Base-by-base conservation (phyloP, 192 early-diverging fungal genomes). In the Mortierella hygrophila region DNA sequence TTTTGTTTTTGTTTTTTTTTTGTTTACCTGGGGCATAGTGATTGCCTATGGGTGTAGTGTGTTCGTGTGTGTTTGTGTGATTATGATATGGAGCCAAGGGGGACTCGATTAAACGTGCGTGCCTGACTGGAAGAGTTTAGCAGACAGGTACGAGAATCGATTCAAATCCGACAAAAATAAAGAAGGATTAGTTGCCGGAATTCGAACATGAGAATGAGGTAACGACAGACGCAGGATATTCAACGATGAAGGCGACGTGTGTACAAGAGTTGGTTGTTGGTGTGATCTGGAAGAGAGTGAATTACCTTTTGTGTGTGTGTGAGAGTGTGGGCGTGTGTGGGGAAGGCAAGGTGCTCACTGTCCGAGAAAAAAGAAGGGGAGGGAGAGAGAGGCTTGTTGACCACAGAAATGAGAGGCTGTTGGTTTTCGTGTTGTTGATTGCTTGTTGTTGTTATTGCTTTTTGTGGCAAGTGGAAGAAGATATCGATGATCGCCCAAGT, bases 21-120 rank as follows among this genome's bases (percentile, higher is more conserved):
- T 46, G 6, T 52, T 60, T 71, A 82, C 81, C 75, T 77, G 81
- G 65, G 81, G 81, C 81, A 82, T 82, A 38, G 13, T 68, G 18
- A 69, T 75, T 75, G 49, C 35, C 21, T 75, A n/a, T 55, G 9
- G 20, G 26, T 7, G 21, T 75, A 57, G 47, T 8, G 21, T 75
- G 37, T 52, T 6, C 10, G 69, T 1, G 32, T 38, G n/a, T 37
- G 46, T 2, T 10, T 49, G 71, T 18, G 68, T 78, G 68, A 47
- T 29, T 4, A 40, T 57, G 38, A 49, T 13, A 15, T 26, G 54
- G 74, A 38, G 47, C 3, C 7, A 6, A 75, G 4, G 21, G 21
- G 23, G 75, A 15, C 20, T 55, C 32, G 75, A 60, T 11, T 42
- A 37, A 46, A 42, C 4, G 63, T 40, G 75, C 13, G 63, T 63